Evolutionary conservation across 345 rosid genomes (phyloP).

Genomic region (Gossypium australe): DNA sequence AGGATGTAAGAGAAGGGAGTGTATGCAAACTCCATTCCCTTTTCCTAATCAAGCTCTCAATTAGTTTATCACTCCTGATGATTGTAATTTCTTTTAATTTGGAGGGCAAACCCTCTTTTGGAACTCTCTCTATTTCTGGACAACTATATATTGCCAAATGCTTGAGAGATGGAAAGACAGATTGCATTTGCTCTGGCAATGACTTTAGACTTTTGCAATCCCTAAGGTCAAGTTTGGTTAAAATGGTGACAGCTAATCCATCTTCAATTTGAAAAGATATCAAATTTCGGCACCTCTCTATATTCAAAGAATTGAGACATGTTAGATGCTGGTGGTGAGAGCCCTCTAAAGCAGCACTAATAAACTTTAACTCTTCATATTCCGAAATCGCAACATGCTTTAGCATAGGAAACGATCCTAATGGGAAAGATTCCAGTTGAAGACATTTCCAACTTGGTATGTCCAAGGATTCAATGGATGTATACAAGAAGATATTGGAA

Average conservation of each 20-base stretch:
- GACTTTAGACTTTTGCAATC: not conserved
- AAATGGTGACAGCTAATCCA: not conserved
- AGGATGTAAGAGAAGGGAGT: too few species aligned
- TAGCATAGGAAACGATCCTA: not conserved
- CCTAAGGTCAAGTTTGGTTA: accelerated
- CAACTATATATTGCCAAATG: too few species aligned
- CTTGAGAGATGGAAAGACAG: not conserved
- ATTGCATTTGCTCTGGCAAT: not conserved
- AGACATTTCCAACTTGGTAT: accelerated
- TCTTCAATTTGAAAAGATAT: not conserved
- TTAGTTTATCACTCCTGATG: too few species aligned
- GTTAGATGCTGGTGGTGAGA: not conserved
- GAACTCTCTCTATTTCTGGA: too few species aligned
- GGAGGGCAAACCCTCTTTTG: too few species aligned
- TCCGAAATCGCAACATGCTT: accelerated
- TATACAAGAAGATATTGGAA: not conserved
- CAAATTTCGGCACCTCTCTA: not conserved
- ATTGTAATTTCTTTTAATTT: too few species aligned
- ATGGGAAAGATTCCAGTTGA: not conserved
- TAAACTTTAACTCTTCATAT: not conserved
- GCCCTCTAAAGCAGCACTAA: not conserved
- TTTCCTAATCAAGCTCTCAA: too few species aligned
- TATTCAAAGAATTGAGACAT: not conserved
- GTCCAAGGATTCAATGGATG: not conserved
- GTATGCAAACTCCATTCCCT: too few species aligned